These are phyloP conservation scores for Geranium rotundifolium DNA, from an alignment of 345 rosid genomes.

Conservation along the genomic window DNA sequence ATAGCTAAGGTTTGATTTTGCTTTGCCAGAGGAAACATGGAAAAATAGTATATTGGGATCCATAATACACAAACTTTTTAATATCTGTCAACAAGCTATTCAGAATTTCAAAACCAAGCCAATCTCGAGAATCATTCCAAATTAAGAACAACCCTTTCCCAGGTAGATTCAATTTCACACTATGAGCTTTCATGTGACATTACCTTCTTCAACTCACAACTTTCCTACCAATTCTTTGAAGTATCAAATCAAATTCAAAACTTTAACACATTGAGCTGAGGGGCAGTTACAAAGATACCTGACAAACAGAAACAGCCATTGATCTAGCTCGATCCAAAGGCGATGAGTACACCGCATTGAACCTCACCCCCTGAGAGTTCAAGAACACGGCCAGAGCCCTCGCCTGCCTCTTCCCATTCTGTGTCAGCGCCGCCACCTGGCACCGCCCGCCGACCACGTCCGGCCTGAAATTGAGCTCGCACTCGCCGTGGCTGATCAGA, in stretches of 20 bases:
- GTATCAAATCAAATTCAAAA: neutral
- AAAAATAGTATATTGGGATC: too few relatives aligned
- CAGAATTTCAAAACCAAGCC: neutral
- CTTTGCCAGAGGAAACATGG: too few relatives aligned
- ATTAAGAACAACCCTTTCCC: neutral
- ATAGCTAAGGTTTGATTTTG: too few relatives aligned
- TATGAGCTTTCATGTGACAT: neutral
- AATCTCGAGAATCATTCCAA: neutral
- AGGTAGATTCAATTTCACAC: neutral
- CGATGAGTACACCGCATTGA: constrained; percentile 57
- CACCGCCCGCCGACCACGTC: constrained; percentile 81
- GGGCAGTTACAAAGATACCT: constrained; percentile 28
- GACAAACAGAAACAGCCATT: constrained; percentile 69
- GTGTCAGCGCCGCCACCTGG: constrained; percentile 49
- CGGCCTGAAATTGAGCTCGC: constrained; percentile 56
- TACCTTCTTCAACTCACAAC: neutral
- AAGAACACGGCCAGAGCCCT: constrained; percentile 85
- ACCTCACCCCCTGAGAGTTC: constrained; percentile 66
- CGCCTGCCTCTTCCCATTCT: constrained; percentile 77
- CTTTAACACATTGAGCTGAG: neutral
- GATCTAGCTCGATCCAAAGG: constrained; percentile 81
- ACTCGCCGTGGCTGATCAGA: constrained; percentile 72
- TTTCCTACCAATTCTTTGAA: neutral
- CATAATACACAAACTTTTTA: too few relatives aligned
- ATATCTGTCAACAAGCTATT: too few relatives aligned